Evolutionary conservation across 2,329 filamentous ascomycete genomes (phyloP), one percentile per base, ranked within the genome.

Genomic region (Tolypocladium amazonense): DNA sequence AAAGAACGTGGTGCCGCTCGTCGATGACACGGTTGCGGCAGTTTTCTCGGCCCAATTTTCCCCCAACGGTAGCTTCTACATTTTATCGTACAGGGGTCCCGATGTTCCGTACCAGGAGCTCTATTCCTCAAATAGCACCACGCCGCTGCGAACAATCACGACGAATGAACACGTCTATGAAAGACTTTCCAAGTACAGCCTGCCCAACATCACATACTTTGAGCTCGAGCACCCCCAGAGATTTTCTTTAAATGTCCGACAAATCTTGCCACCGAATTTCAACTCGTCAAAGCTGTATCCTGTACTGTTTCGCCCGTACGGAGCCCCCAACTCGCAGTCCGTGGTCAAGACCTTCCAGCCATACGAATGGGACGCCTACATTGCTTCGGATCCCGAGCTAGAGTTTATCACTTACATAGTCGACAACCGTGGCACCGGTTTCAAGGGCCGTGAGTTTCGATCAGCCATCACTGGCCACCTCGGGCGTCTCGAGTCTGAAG

Each of bases 21-120:
- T 88, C 5, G 82, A 89, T 58, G 82, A 86, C 58, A 77, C 73
- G 0, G 74, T 81, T 0, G 72, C 84, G 0, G 87, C 79, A 0
- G 81, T 79, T 65, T 89, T 83, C 80, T 77, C 77, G 6, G 86
- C 86, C 0, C 87, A 84, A 0, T 89, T 89, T 72, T 88, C 86
- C 0, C 77, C 81, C 2, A 76, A 72, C 1, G 83, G 81, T 0
- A 81, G 81, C 2, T 89, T 85, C 74, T 88, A 88, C 66, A 81
- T 89, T 50, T 79, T 88, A 3, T 80, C 75, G 57, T 89, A 89
- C 68, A 72, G 74, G 23, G 87, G 87, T 0, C 87, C 87, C 0
- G 81, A 88, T 59, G 82, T 89, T 0, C 86, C 87, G 0, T 88
- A 88, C 71, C 85, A 89, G 66, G 84, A 88, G 63, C 76, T 89